Base-by-base conservation (phyloP, 2,329 filamentous ascomycete genomes). In the Colletotrichum paranaense region DNA sequence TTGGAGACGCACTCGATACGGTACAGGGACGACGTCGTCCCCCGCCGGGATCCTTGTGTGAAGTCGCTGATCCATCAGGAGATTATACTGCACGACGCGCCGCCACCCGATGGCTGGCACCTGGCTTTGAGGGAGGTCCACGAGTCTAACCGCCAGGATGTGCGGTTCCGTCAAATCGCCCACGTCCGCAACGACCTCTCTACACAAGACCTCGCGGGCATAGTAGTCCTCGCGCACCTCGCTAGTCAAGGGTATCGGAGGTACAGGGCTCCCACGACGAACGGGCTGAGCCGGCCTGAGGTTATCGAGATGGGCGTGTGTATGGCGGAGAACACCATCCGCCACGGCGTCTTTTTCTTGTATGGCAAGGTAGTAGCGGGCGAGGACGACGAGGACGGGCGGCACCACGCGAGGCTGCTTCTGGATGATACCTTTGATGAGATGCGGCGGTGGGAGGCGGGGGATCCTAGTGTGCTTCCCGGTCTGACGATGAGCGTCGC, bases 331-430 rank as follows among this genome's bases (percentile, higher is more conserved):
- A 75, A 75, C 35, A 67, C 67, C 5, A 57, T 73, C 26, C 66
- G 74, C 3, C 74, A 75, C 55, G 74, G 74, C 26, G 53, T 70
- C 1, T 75, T 75, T 38, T 75, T 75, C 56, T 35, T 75, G 4
- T 46, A 73, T n/a, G 24, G 60, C 35, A 72, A 75, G 38, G 38
- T 68, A 6, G 19, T 30, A 35, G 32, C 32, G 11, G 32, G 32
- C 32, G 32, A 35, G 32, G 7, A 28, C 3, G 53, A 67, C 49
- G 67, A 74, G 28, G 66, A 69, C 28, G 64, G 67, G 24, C 28
- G 52, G 30, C 42, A 68, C 28, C 67, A 71, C 24, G 74, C 73
- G 3, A 72, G 59, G 24, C 49, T 72, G 56, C 63, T 75, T 11
- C 57, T 75, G 14, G 69, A 72, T 55, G 65, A 75, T 16, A 62